A percentile compares a stretch with the other conserved stretches of the same genome.
Evolutionary conservation across 148 eudicot species (phyloP).

Genomic region (Vaccinium darrowii): DNA sequence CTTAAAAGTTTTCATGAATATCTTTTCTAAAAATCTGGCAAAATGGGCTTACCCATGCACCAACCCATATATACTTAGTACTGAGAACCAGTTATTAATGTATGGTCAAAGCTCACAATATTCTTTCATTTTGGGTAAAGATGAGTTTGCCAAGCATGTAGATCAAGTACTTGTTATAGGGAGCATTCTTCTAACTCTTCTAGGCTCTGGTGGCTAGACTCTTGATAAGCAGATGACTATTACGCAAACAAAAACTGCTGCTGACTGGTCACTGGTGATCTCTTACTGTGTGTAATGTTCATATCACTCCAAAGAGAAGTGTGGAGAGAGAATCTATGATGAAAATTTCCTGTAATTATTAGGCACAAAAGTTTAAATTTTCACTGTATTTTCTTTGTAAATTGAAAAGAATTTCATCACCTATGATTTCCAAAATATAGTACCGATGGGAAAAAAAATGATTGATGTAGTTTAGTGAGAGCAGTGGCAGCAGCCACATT

Average conservation of each 20-base stretch:
- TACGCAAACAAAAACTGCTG: neutral
- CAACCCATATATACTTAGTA: neutral
- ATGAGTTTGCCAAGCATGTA: neutral
- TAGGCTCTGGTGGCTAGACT: neutral
- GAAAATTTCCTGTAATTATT: neutral
- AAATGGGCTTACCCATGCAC: neutral
- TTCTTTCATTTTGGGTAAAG: neutral
- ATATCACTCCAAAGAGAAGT: conserved; percentile 6
- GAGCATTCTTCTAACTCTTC: neutral
- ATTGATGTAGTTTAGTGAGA: neutral
- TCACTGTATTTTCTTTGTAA: neutral
- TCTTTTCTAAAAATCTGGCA: neutral
- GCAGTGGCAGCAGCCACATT: too few relatives aligned
- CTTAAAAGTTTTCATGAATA: too few relatives aligned
- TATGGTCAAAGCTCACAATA: neutral
- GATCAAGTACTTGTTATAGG: neutral
- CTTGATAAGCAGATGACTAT: neutral
- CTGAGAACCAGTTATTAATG: neutral
- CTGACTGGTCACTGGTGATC: neutral
- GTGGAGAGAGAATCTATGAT: neutral
- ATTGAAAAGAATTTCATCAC: neutral
- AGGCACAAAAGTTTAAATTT: neutral
- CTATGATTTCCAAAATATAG: neutral
- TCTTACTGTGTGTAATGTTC: neutral
- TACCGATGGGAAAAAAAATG: neutral